A percentile compares a stretch with the other conserved stretches of the same genome.
Conservation (phyloP, 2,329 filamentous ascomycete genomes). For the Aspergillus japonicus region DNA sequence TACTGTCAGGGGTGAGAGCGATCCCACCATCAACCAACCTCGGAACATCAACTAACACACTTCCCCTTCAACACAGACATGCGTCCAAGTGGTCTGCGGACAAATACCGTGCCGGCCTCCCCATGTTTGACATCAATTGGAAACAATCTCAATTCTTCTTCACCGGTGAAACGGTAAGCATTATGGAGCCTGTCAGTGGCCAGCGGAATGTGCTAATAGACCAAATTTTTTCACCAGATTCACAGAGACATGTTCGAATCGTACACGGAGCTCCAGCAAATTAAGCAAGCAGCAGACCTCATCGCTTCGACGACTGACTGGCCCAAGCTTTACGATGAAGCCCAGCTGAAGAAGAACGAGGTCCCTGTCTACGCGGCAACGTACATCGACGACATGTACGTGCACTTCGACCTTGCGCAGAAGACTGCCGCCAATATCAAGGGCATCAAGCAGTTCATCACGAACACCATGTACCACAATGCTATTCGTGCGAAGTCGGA, state of each 20-base stretch:
- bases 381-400: slow-evolving; percentile 89
- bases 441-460: slow-evolving; percentile 76
- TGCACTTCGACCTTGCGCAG: slow-evolving; percentile 71
- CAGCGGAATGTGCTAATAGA: no score
- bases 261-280: slow-evolving; percentile 69
- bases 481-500: slow-evolving; percentile 71
- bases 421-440: slow-evolving; percentile 73
- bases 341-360: slow-evolving; percentile 70
- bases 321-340: slow-evolving; percentile 73
- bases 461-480: slow-evolving; percentile 85
- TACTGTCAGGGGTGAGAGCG: slow-evolving; percentile 67
- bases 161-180: slow-evolving; percentile 78
- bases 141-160: slow-evolving; percentile 63
- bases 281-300: slow-evolving; percentile 67
- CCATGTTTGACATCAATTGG: slow-evolving; percentile 47
- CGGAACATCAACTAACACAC: background rate
- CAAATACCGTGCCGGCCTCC: slow-evolving; percentile 37
- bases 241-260: slow-evolving; percentile 82
- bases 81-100: slow-evolving; percentile 74
- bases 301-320: slow-evolving; percentile 69
- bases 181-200: background rate
- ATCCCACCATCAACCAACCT: background rate
- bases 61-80: slow-evolving; percentile 39
- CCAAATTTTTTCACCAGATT: slow-evolving; percentile 46
- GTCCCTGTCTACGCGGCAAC: slow-evolving; percentile 84